Base-by-base conservation (phyloP, 2,329 filamentous ascomycete species). In the Lecanicillium sp. region DNA sequence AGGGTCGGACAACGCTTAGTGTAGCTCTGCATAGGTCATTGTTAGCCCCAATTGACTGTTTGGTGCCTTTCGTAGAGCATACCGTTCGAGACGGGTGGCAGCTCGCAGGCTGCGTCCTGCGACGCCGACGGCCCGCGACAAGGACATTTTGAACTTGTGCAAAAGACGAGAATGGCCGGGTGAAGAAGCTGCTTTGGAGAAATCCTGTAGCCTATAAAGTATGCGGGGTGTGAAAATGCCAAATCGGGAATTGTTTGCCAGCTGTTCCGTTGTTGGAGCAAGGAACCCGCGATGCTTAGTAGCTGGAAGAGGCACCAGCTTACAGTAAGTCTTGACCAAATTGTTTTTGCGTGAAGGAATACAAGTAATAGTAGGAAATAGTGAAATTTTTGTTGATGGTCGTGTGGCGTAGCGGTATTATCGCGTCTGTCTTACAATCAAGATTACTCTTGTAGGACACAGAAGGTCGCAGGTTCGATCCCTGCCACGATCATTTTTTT, bases 391-490 rank as follows among this genome's bases (percentile, higher is more conserved):
- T 19, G 12, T 8, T 28, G n/a, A 35, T 30, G 54, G 54, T 55
- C 56, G 56, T 54, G 51, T 61, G 53, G 60, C 54, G 54, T 53
- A 63, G 60, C 49, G 60, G 60, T 61, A n/a, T n/a, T 53, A 61
- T 53, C 54, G 55, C 55, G 54, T 58, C 49, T 58, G 57, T 52
- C 56, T 63, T 63, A 63, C 60, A 63, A 16, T 30, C 25, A 9
- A n/a, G 28, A 29, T 11, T 25, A 6, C 32, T 18, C 35, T 27
- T n/a, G 18, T 45, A 40, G 37, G 42, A 35, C 60, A 54, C 58
- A 58, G 50, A 59, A 55, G 60, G 57, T 63, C 61, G 57, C 59
- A 63, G 60, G 60, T 64, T 64, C 61, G 60, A 65, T 55, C 58
- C 62, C 62, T 63, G 59, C 58, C 53, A 53, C 59, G 57, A 58